phyloP scores from a whole-genome alignment of 2,329 filamentous ascomycete species.

The Trichoderma sp. region DNA sequence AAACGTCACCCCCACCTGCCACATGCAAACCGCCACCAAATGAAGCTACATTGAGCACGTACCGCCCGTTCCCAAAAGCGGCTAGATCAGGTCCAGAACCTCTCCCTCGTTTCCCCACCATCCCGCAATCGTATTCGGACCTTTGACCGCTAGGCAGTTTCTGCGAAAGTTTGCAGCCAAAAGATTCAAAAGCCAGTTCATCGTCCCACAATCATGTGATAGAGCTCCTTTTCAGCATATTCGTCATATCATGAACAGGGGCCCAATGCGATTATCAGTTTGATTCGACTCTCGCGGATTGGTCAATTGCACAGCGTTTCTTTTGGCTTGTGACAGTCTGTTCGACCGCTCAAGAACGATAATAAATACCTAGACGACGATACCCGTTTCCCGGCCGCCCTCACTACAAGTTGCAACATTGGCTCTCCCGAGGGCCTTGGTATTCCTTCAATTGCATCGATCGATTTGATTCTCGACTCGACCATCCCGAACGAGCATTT shows the following conservation, averaged over 20 bases:
- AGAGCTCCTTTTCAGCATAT: conserved; percentile 10
- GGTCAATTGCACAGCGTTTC: neutral
- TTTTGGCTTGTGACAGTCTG: neutral
- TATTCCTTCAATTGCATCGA: neutral
- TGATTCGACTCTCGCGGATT: neutral
- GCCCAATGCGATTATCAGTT: neutral
- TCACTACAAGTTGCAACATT: neutral
- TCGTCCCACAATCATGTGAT: conserved; percentile 22
- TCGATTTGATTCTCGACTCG: neutral
- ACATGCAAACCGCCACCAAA: neutral
- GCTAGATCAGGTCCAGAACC: neutral
- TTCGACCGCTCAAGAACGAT: neutral
- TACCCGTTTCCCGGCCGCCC: neutral
- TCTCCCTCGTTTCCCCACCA: conserved; percentile 2
- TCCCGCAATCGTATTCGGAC: conserved; percentile 19
- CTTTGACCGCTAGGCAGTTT: conserved; percentile 16
- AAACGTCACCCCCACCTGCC: neutral
- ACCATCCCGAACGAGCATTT: neutral
- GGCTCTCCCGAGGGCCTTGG: neutral
- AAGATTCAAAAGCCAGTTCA: neutral
- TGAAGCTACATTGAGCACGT: neutral
- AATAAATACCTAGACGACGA: conserved; percentile 10
- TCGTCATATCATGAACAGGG: conserved; percentile 19
- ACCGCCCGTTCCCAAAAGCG: neutral
- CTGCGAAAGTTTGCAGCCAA: neutral